Percentiles rank a stretch among this genome's conserved stretches.
These are phyloP conservation scores for Leccinum uliginosum DNA, from an alignment of 768 basidiomycete genomes.

Conservation along the genomic window DNA sequence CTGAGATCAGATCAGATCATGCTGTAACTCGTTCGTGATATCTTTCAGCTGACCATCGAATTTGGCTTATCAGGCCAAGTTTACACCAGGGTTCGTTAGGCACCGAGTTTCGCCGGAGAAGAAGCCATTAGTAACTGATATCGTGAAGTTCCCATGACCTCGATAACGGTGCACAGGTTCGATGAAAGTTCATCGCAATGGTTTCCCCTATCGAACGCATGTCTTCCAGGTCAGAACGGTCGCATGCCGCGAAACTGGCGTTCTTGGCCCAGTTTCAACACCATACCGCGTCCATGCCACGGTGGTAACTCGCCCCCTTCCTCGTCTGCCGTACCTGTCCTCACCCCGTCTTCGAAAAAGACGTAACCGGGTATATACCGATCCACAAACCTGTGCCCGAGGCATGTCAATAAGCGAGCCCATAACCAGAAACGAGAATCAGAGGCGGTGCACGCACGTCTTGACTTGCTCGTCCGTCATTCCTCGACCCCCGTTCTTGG, in stretches of 20 bases:
- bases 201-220: not conserved
- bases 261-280: slow-evolving; percentile 49
- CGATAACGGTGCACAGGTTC: not conserved
- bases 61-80: not conserved
- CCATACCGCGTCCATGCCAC: slow-evolving; percentile 51
- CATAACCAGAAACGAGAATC: not conserved
- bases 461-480: slow-evolving; percentile 84
- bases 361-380: slow-evolving; percentile 94
- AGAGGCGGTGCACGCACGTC: slow-evolving; percentile 28
- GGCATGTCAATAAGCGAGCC: not conserved
- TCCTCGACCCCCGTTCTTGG: slow-evolving; percentile 75
- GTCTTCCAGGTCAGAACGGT: slow-evolving; percentile 33
- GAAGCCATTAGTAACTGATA: not conserved
- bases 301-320: slow-evolving; percentile 17
- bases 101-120: not conserved
- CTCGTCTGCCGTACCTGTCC: slow-evolving; percentile 26
- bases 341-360: slow-evolving; percentile 68
- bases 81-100: not conserved
- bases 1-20: not conserved
- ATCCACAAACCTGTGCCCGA: slow-evolving; percentile 66
- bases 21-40: not conserved
- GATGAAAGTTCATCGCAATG: not conserved
- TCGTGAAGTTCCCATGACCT: not conserved
- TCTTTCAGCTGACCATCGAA: slow-evolving; percentile 1
- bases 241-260: slow-evolving; percentile 43